Conservation (phyloP, 2,329 filamentous ascomycete genomes). For the Fusarium foetens region DNA sequence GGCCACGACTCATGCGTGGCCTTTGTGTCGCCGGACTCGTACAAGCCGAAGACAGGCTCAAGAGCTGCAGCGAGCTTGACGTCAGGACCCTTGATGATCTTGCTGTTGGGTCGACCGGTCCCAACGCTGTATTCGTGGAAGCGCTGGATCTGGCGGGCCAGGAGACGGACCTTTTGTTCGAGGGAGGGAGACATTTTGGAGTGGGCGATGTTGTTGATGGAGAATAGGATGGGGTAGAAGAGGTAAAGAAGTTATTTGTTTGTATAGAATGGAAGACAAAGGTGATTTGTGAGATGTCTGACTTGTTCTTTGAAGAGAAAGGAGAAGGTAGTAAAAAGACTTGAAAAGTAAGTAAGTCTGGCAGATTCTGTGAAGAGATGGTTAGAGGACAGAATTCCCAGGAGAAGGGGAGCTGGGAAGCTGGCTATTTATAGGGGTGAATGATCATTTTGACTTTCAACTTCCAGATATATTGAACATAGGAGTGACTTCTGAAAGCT, state of each 20-base stretch:
- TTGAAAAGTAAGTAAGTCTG: background rate
- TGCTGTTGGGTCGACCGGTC: background rate
- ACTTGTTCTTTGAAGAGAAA: fast-evolving
- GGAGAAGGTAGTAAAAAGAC: fast-evolving
- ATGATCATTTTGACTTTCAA: background rate
- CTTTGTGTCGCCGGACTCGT: background rate
- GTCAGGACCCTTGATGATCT: background rate
- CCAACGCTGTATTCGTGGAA: background rate
- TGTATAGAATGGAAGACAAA: fast-evolving
- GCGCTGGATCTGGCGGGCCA: background rate
- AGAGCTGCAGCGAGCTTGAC: background rate
- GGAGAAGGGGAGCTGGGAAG: background rate
- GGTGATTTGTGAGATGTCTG: too few species aligned
- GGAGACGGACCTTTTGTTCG: background rate
- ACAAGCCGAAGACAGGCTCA: background rate
- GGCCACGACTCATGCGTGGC: background rate
- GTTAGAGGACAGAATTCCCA: background rate
- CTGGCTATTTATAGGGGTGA: background rate
- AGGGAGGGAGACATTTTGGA: background rate
- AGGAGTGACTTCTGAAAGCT: fast-evolving
- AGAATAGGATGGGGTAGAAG: background rate
- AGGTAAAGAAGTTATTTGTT: fast-evolving
- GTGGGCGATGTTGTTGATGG: fast-evolving
- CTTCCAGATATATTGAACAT: fast-evolving
- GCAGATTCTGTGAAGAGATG: fast-evolving